Conservation (phyloP, 768 basidiomycete genomes). For the Gloeopeniophorella convolvens region DNA sequence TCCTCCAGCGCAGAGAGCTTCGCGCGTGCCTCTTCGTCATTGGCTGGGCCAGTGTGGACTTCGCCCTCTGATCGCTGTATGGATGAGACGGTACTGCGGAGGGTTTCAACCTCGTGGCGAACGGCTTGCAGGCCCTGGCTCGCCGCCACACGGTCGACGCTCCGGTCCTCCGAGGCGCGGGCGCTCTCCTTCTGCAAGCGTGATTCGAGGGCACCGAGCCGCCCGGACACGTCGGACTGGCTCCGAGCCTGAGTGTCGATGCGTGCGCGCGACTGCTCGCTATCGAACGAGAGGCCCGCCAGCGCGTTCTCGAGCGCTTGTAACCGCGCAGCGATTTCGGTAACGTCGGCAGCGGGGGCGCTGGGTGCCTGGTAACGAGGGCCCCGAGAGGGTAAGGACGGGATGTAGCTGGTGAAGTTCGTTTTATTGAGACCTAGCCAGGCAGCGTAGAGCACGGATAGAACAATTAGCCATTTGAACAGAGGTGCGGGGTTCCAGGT, state of each 20-base stretch:
- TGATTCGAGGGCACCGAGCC: conserved; percentile 51
- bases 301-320: conserved; percentile 57
- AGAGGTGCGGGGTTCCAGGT: conserved; percentile 32
- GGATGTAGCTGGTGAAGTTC: conserved; percentile 14
- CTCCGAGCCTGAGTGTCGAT: conserved; percentile 47
- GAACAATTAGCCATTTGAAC: conserved; percentile 39
- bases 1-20: conserved; percentile 56
- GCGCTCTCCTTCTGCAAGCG: conserved; percentile 42
- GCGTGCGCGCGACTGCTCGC: conserved; percentile 42
- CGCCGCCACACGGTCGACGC: conserved; percentile 30
- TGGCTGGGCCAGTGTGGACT: conserved; percentile 16
- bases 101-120: conserved; percentile 18
- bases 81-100: conserved; percentile 25
- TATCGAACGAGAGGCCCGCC: conserved; percentile 50
- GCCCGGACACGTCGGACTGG: conserved; percentile 46
- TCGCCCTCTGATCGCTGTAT: conserved; percentile 25
- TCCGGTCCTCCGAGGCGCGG: conserved; percentile 48
- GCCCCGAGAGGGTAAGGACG: conserved; percentile 27
- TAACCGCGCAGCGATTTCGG: conserved; percentile 57
- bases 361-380: conserved; percentile 46
- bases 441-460: conserved; percentile 36
- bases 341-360: conserved; percentile 55
- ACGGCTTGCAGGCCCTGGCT: conserved; percentile 27
- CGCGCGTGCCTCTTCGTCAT: conserved; percentile 51
- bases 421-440: conserved; percentile 39